Conservation (phyloP, 1,284 basidiomycete species). For the Rhizoctonia solani region DNA sequence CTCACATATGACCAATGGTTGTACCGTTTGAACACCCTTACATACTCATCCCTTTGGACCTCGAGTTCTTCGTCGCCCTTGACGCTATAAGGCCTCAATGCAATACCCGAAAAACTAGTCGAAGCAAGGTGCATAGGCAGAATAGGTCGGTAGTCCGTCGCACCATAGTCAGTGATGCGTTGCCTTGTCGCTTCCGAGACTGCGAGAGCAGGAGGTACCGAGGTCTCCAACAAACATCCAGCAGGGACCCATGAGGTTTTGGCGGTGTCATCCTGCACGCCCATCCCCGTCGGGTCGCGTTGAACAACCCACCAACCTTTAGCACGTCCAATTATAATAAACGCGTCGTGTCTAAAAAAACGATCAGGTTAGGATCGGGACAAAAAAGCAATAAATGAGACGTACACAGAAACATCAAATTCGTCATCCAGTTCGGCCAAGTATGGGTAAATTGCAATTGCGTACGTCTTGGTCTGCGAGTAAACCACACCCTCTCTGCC, state of each 20-base stretch:
- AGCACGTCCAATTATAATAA: conserved; percentile 90
- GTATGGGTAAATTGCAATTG: conserved; percentile 92
- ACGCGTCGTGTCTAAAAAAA: conserved; percentile 74
- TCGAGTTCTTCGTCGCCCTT: conserved; percentile 89
- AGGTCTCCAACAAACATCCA: conserved; percentile 92
- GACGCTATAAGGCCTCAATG: conserved; percentile 92
- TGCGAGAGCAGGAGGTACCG: conserved; percentile 73
- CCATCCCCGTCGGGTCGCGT: conserved; percentile 84
- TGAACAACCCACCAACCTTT: conserved; percentile 99
- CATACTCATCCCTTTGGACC: conserved; percentile 79
- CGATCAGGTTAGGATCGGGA: neutral
- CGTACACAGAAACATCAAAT: conserved; percentile 95
- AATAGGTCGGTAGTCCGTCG: conserved; percentile 56
- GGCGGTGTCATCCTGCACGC: conserved; percentile 72
- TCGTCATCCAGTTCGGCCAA: conserved; percentile 97
- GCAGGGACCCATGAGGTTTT: conserved; percentile 90
- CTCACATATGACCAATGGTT: conserved; percentile 93
- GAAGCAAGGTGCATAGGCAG: conserved; percentile 86
- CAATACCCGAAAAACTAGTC: conserved; percentile 91
- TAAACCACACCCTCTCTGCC: conserved; percentile 44
- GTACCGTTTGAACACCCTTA: conserved; percentile 96
- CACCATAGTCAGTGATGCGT: conserved; percentile 37
- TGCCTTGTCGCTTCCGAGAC: conserved; percentile 64
- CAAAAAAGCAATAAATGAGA: conserved; percentile 41
- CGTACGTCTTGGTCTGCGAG: conserved; percentile 75